phyloP scores from a whole-genome alignment of 2,329 filamentous ascomycete species.

The Colletotrichum euphorbiae region DNA sequence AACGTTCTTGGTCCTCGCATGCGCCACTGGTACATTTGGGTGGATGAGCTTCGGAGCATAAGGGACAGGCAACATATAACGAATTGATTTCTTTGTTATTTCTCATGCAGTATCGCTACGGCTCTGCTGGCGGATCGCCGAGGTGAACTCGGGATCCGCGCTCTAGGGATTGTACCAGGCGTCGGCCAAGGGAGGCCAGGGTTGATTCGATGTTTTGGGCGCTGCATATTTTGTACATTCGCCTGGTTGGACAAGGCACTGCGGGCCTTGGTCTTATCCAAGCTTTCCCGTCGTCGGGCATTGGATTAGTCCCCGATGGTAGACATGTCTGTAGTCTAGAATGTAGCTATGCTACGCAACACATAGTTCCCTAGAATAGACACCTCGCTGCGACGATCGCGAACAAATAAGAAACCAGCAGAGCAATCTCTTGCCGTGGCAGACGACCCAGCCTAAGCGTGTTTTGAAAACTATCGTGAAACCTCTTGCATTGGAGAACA shows the following conservation, averaged over 20 bases:
- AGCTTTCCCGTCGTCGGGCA: background rate
- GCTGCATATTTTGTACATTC: slow-evolving; percentile 43
- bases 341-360: slow-evolving; percentile 32
- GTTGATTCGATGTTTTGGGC: slow-evolving; percentile 41
- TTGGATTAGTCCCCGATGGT: slow-evolving; percentile 14
- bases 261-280: background rate
- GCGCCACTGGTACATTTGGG: slow-evolving; percentile 55
- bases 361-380: slow-evolving; percentile 33
- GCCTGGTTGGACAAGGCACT: background rate
- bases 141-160: background rate
- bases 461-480: slow-evolving; percentile 4
- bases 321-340: slow-evolving; percentile 29
- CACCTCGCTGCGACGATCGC: background rate
- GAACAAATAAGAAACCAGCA: background rate
- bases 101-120: slow-evolving; percentile 17
- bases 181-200: slow-evolving; percentile 28
- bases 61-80: slow-evolving; percentile 18
- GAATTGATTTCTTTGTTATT: slow-evolving; percentile 32
- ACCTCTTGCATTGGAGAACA: slow-evolving; percentile 17
- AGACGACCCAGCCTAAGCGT: background rate
- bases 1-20: slow-evolving; percentile 57
- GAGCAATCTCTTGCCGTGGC: background rate
- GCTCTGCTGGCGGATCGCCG: slow-evolving; percentile 27
- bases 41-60: slow-evolving; percentile 61
- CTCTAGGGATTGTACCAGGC: slow-evolving; percentile 35